Percentiles rank a stretch among this genome's conserved stretches.
Evolutionary conservation across 2,329 filamentous ascomycete species (phyloP).

Genomic region (Diaporthe citriasiana): DNA sequence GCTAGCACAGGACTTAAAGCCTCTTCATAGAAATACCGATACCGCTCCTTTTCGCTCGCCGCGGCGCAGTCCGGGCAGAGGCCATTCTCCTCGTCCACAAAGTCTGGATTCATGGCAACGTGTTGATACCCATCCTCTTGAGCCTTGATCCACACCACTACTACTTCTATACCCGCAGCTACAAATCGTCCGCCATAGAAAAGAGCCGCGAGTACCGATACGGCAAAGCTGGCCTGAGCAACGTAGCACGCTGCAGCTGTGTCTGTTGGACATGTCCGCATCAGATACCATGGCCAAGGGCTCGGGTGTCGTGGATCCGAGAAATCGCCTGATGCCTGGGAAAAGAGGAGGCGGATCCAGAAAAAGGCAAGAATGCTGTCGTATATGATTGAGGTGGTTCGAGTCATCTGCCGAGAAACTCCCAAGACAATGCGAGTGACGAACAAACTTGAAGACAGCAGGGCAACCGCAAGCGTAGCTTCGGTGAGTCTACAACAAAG

Average conservation of each 20-base stretch:
- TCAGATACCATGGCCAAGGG: slow-evolving; percentile 4
- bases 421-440: background rate
- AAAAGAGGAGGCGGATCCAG: background rate
- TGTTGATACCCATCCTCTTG: background rate
- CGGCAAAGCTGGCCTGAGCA: background rate
- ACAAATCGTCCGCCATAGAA: slow-evolving; percentile 10
- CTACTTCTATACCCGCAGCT: background rate
- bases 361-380: slow-evolving; percentile 9
- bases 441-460: background rate
- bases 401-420: background rate
- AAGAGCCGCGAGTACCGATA: background rate
- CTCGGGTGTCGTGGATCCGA: slow-evolving; percentile 2
- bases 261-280: background rate
- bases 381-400: background rate
- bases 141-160: background rate
- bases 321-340: background rate
- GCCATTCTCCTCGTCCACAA: background rate
- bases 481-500: background rate
- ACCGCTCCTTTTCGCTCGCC: background rate
- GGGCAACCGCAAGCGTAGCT: background rate
- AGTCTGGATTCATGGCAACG: background rate
- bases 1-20: slow-evolving; percentile 17
- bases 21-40: background rate
- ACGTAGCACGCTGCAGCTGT: background rate
- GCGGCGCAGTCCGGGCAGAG: background rate